Evolutionary conservation across 148 eudicot genomes (phyloP).

Genomic region (Pharnaceum exiguum): DNA sequence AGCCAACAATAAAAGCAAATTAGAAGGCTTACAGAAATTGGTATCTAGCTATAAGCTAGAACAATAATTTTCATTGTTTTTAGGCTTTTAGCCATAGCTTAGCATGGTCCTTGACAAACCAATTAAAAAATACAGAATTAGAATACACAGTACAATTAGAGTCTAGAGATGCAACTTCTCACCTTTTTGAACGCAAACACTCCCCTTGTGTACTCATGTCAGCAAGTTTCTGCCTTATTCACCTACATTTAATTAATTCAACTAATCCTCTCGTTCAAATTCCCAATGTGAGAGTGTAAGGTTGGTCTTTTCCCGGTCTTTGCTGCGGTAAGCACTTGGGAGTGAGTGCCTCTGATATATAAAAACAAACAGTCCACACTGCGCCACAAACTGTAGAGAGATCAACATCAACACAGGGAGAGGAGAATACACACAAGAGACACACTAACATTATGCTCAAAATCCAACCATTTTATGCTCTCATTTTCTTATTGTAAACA

Average conservation of each 20-base stretch:
- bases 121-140: conserved; percentile 13
- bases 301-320: conserved; percentile 24
- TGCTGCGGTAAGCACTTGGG: conserved; percentile 21
- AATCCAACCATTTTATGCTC: conserved; percentile 5
- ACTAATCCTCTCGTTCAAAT: conserved; percentile 22
- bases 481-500: no score
- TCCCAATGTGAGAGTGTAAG: conserved; percentile 18
- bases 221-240: conserved; percentile 15
- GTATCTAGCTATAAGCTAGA: not conserved
- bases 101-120: conserved; percentile 15
- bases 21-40: not conserved
- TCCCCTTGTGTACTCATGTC: conserved; percentile 17
- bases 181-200: conserved; percentile 13
- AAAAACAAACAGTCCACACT: conserved; percentile 12
- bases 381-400: no score
- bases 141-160: no score
- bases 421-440: not conserved
- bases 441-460: no score
- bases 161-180: no score
- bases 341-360: conserved; percentile 33
- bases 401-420: not conserved
- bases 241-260: not conserved
- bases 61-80: not conserved
- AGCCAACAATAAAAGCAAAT: not conserved
- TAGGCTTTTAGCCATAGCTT: conserved; percentile 8